Base-by-base conservation (phyloP, 1,139 yeast species). In the Yamadazyma diospyri region DNA sequence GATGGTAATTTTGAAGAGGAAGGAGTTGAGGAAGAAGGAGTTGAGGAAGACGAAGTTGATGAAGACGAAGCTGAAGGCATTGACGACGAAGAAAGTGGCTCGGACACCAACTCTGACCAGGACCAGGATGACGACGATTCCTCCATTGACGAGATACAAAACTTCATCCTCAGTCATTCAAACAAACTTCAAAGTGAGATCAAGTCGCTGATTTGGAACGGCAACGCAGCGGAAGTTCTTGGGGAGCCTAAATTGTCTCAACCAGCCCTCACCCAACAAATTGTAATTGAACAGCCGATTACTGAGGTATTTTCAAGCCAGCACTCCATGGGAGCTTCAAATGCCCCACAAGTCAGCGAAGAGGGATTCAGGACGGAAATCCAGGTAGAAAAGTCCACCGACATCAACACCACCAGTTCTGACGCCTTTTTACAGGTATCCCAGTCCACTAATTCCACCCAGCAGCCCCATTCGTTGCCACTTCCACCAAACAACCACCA, bases 111-210 rank as follows among this genome's bases (percentile, higher is more conserved):
- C 9, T n/a, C n/a, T 7, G 28, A 30, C 9, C 35, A 28, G 23
- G 37, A 25, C 36, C 42, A 28, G 25, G 37, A 20, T 29, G 36
- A 30, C n/a, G 36, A 31, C 9, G 55, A 51, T 8, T 36, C 40
- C 7, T 43, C 58, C 0, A 42, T 59, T 13, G 57, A 56, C 27
- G 67, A 61, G 24, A 58, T 62, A 22, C 63, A 61, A 39, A 49
- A 57, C 5, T 51, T 52, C 15, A 62, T 62, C 25, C 42, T 51
- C 8, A 48, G 41, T 25, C 68, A 62, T 36, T 49, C 61, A 7
- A 50, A 45, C 26, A 47, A 49, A 24, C 42, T 57, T 14, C 38
- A 38, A 20, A 29, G 38, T 14, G 41, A 25, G 16, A 33, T 34
- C 10, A 32, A 33, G n/a, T 7, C 21, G 11, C 29, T 16, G 17